Evolutionary conservation across 2,329 filamentous ascomycete species (phyloP).

Genomic region (Colletotrichum acutatum): DNA sequence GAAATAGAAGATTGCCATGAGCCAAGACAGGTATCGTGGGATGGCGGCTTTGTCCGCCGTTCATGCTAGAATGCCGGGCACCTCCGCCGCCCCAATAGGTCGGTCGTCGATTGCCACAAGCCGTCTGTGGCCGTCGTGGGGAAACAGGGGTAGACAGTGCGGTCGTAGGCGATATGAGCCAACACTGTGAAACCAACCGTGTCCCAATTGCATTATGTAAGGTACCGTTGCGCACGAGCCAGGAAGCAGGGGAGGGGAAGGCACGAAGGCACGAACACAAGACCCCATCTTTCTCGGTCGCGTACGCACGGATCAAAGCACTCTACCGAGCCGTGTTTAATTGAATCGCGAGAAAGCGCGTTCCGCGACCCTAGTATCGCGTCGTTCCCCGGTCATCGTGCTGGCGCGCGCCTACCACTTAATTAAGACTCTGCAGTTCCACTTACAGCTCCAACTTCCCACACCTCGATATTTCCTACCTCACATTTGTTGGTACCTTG

Average conservation of each 20-base stretch:
- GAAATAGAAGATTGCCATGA: neutral
- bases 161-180: neutral
- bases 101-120: constrained; percentile 25
- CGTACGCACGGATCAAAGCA: neutral
- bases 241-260: neutral
- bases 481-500: neutral
- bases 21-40: neutral
- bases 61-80: constrained; percentile 25
- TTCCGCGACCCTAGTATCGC: constrained; percentile 18
- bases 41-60: constrained; percentile 25
- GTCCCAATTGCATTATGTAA: constrained; percentile 4
- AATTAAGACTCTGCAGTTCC: constrained; percentile 34
- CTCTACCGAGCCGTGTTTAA: constrained; percentile 7
- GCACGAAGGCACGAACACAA: too few relatives aligned
- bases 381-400: constrained; percentile 33
- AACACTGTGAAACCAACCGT: neutral
- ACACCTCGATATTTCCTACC: constrained; percentile 4
- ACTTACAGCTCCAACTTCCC: constrained; percentile 4
- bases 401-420: constrained; percentile 29
- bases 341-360: constrained; percentile 29
- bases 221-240: neutral
- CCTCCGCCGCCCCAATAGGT: constrained; percentile 12
- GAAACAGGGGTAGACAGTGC: constrained; percentile 11
- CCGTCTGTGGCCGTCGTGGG: constrained; percentile 5
- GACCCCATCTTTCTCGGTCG: neutral